These are phyloP conservation scores for Moricandia moricandioides DNA, from an alignment of 345 rosid genomes.

Conservation along the genomic window DNA sequence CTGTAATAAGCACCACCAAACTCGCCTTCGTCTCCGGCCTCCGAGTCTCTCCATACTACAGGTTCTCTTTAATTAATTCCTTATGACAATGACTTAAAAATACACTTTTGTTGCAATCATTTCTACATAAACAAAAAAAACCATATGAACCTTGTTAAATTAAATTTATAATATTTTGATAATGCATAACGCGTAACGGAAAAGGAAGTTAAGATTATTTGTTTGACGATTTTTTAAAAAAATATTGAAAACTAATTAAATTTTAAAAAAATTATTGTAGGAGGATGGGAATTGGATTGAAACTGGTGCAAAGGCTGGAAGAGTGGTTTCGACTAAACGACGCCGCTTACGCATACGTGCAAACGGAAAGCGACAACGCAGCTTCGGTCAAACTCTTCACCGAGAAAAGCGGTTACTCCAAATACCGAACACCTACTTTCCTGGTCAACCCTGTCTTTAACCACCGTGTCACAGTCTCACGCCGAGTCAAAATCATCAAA, in stretches of 20 bases:
- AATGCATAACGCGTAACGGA: conserved; percentile 22
- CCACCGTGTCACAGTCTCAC: conserved; percentile 57
- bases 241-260: background rate
- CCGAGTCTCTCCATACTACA: conserved; percentile 81
- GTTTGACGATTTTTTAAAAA: background rate
- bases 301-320: conserved; percentile 62
- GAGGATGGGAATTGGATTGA: conserved; percentile 90
- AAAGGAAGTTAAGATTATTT: conserved; percentile 7
- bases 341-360: conserved; percentile 87
- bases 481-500: conserved; percentile 45
- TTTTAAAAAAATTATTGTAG: conserved; percentile 28
- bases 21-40: conserved; percentile 88
- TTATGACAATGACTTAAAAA: background rate
- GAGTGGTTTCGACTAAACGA: conserved; percentile 80
- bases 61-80: conserved; percentile 42
- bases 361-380: conserved; percentile 85
- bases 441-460: conserved; percentile 92
- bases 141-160: conserved; percentile 8
- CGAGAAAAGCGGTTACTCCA: conserved; percentile 81
- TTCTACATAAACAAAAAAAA: background rate
- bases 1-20: conserved; percentile 54
- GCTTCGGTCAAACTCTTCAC: conserved; percentile 89
- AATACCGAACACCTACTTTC: conserved; percentile 83
- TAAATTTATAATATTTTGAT: conserved; percentile 16
- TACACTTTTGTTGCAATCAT: background rate